These are phyloP conservation scores for Salix brachista DNA, from an alignment of 345 rosid species.

Conservation along the genomic window DNA sequence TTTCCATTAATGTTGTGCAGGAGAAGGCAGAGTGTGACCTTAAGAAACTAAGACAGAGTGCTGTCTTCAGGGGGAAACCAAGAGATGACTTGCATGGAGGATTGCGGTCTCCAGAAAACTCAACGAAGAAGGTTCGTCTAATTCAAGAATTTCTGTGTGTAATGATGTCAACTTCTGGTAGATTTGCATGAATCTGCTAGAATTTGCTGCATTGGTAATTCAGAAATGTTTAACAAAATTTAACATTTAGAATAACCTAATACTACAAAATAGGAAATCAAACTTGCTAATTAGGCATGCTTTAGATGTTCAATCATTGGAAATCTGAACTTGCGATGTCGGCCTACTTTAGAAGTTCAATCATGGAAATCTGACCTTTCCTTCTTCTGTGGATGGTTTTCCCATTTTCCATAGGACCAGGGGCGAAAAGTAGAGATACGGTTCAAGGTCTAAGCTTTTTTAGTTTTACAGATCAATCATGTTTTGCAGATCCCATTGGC, in stretches of 20 bases:
- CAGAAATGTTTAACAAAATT: neutral
- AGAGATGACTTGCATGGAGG: conserved; percentile 11
- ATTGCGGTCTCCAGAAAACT: conserved; percentile 6
- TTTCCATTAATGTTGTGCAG: conserved; percentile 17
- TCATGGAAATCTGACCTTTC: neutral
- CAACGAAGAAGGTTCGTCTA: conserved; percentile 26
- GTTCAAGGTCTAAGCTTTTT: neutral
- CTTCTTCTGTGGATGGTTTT: neutral
- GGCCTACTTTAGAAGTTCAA: neutral
- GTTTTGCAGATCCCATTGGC: conserved; percentile 40
- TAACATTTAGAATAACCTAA: neutral
- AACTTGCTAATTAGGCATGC: neutral
- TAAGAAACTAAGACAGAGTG: conserved; percentile 23
- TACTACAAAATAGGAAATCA: neutral
- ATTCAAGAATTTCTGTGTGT: neutral
- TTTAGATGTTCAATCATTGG: neutral
- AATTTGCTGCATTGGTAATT: neutral
- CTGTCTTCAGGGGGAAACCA: conserved; percentile 21
- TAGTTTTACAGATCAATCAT: conserved; percentile 1
- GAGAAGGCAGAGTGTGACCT: conserved; percentile 23
- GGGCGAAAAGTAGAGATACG: neutral
- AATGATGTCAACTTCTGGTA: neutral
- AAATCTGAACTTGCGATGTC: neutral
- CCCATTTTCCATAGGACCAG: neutral
- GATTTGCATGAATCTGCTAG: neutral